Evolutionary conservation across 1,284 basidiomycete genomes (phyloP), one percentile per base, ranked within the genome.

Genomic region (Fomitopsis pinicola): DNA sequence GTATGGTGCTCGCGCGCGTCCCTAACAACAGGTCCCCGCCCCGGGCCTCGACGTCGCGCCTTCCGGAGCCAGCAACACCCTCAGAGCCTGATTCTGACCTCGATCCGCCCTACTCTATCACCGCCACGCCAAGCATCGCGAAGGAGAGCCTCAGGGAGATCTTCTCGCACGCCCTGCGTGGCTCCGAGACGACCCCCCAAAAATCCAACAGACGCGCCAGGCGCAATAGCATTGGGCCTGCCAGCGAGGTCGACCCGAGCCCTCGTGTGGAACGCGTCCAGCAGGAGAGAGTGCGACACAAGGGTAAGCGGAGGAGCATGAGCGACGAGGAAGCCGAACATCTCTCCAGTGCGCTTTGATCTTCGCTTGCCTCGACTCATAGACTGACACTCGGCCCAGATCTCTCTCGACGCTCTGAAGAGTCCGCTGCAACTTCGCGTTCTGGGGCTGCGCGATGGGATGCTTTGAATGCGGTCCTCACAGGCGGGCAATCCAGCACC

Each of bases 251-350:
- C 42, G 86, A 89, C 59, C 76, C 78, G 15, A 85, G 78, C 53
- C 84, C 86, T 3, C 68, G 80, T 5, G 69, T 78, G 22, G 69
- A 76, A 44, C 74, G 76, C 63, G 72, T 80, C 42, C 69, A 76
- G 38, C 75, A 77, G 66, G 78, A 80, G 60, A 75, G 79, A 58
- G 73, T 72, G n/a, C 76, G 73, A 62, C 75, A 75, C 65, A 84
- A 79, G 71, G 80, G 78, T 9, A 83, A 85, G 65, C 76, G 81
- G 59, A 80, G 76, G 65, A 88, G 85, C 68, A 63, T 86, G 65
- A 89, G 87, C 66, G 89, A 91, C 62, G 88, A 89, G 66, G 89
- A 89, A 67, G 71, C 75, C 12, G 87, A 87, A 50, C 81, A 78
- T 62, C 68, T 72, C 44, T 73, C 78, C 44, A 78, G 87, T 90